These are phyloP conservation scores for Amanita rubescens DNA, from an alignment of 768 basidiomycete species.

Conservation along the genomic window DNA sequence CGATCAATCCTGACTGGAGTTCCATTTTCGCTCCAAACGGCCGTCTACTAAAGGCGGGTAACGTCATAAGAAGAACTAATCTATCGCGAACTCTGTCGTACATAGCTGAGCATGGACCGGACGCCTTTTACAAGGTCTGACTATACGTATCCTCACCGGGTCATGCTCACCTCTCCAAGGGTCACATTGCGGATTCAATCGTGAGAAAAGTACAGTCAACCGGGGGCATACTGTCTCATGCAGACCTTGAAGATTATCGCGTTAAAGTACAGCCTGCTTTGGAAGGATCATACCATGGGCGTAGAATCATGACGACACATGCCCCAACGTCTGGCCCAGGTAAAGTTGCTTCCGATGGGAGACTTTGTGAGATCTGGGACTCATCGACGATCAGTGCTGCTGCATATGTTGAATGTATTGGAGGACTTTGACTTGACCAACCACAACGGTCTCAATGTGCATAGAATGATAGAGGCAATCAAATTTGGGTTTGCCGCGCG, in stretches of 20 bases:
- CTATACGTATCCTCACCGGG: constrained; percentile 4
- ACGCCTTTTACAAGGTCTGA: constrained; percentile 73
- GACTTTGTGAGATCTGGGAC: background rate
- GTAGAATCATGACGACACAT: constrained; percentile 76
- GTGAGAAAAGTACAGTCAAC: constrained; percentile 60
- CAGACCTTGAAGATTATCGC: constrained; percentile 66
- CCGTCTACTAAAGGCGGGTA: constrained; percentile 62
- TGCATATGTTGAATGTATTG: constrained; percentile 87
- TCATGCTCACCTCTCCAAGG: constrained; percentile 32
- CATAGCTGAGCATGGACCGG: constrained; percentile 71
- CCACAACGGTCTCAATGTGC: constrained; percentile 56
- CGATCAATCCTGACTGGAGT: constrained; percentile 66
- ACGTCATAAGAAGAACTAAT: constrained; percentile 62
- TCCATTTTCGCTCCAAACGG: constrained; percentile 80
- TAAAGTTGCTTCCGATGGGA: constrained; percentile 16
- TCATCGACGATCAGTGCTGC: constrained; percentile 38
- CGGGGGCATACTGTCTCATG: constrained; percentile 74
- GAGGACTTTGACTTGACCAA: constrained; percentile 62
- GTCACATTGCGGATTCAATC: constrained; percentile 74
- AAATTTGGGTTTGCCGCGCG: constrained; percentile 62
- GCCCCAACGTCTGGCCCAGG: constrained; percentile 82
- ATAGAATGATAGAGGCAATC: constrained; percentile 76
- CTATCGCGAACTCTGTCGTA: constrained; percentile 68
- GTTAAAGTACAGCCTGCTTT: constrained; percentile 69
- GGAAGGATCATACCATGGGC: constrained; percentile 66